Percentiles rank a stretch among this genome's conserved stretches.
Conservation (phyloP, 192 early-diverging fungal species). For the Coemansia sp. region DNA sequence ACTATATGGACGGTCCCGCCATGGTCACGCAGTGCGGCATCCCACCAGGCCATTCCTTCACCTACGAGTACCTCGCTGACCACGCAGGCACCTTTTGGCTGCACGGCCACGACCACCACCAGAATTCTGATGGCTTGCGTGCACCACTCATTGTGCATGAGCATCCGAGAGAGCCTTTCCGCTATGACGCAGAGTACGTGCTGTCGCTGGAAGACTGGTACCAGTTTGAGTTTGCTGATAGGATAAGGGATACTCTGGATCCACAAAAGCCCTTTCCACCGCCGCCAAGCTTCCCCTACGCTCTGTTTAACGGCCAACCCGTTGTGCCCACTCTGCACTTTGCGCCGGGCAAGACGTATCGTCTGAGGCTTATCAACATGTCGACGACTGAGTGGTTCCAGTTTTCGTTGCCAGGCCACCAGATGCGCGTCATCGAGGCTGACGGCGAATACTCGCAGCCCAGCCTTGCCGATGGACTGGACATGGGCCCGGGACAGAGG, state of each 20-base stretch:
- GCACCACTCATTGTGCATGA: slow-evolving; percentile 64
- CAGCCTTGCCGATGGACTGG: slow-evolving; percentile 52
- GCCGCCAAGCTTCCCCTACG: slow-evolving; percentile 55
- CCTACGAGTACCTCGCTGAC: slow-evolving; percentile 60
- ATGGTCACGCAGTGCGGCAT: slow-evolving; percentile 73
- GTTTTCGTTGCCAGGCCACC: slow-evolving; percentile 70
- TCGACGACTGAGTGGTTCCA: slow-evolving; percentile 65
- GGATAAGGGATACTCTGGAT: slow-evolving; percentile 47
- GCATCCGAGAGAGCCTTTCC: slow-evolving; percentile 34
- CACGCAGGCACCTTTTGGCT: slow-evolving; percentile 83
- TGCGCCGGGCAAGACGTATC: slow-evolving; percentile 71
- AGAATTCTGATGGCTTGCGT: slow-evolving; percentile 78
- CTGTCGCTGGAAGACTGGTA: slow-evolving; percentile 71
- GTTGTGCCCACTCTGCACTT: slow-evolving; percentile 43
- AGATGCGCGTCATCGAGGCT: slow-evolving; percentile 71
- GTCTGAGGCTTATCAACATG: slow-evolving; percentile 73
- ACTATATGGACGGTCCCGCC: slow-evolving; percentile 64
- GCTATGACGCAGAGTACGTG: slow-evolving; percentile 63
- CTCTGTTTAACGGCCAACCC: slow-evolving; percentile 27
- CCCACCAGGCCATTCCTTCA: slow-evolving; percentile 58
- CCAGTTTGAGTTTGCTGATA: slow-evolving; percentile 54
- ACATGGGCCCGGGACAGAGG: slow-evolving; percentile 66
- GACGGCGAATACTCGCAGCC: slow-evolving; percentile 63
- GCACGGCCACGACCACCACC: slow-evolving; percentile 65
- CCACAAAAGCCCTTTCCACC: slow-evolving; percentile 56